Base-by-base conservation (phyloP, 805 yeast species). In the Lachancea kluyveri region DNA sequence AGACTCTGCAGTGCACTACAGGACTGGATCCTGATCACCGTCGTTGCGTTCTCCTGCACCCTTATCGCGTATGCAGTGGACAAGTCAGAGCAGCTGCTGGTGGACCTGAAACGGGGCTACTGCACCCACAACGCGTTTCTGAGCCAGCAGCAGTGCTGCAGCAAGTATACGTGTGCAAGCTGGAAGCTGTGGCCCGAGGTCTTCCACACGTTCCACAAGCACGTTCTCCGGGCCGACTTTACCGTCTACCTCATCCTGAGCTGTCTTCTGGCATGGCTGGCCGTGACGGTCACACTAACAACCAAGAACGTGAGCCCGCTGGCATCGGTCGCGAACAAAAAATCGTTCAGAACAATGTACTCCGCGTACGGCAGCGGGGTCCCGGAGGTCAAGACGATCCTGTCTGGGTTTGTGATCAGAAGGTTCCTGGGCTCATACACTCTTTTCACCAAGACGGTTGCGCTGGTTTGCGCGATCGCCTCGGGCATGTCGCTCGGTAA, bases 301-400 rank as follows among this genome's bases (percentile, higher is more conserved):
- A 70, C 76, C 1, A 69, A 64, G 37, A 62, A 64, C 4, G 54
- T 57, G 17, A 46, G 58, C 19, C 59, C 64, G 2, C 29, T 57
- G 11, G 30, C 24, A 4, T 23, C 7, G 12, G 9, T 25, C 12
- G 24, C 36, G 12, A 30, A 33, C 8, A 26, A 28, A 13, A 33
- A 31, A 16, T 15, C 8, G 4, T 25, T 40, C 22, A 36, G 45
- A 24, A 45, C 50, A 4, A 50, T 72, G 46, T 74, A 71, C 45
- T 61, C 75, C 8, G 78, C 75, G 0, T 66, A 68, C 18, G 79
- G 79, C 3, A 68, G 75, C 11, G 79, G 79, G 4, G 79, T 74
- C 2, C 77, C 79, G 1, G 79, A 74, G 50, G 79, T 74, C 10
- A 72, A 71, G 40, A 73, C 79, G 0, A 72, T 74, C 22, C 52